Base-by-base conservation (phyloP, 2,329 filamentous ascomycete species). In the Fusarium fracticaudum region DNA sequence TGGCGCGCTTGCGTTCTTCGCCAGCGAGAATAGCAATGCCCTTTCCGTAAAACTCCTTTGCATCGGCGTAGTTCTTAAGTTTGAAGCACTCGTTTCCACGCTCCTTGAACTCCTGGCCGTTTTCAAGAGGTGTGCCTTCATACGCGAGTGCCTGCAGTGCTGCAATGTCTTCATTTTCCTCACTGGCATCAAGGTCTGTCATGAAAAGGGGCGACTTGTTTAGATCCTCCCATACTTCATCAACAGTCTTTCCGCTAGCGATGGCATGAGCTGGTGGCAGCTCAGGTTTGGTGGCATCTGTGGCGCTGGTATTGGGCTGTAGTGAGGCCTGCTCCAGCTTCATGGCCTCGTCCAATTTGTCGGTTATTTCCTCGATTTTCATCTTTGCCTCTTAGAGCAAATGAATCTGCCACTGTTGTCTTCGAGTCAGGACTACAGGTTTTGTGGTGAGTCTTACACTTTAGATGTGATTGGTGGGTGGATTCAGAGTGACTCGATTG, bases 71-170 rank as follows among this genome's bases (percentile, higher is more conserved):
- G 54, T 90, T 87, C 82, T 91, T 91, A 63, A 87, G 87, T 77
- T 89, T 88, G 80, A 97, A 97, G 79, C 90, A 91, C 78, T 98
- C 96, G 81, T 99, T 99, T 40, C 96, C 96, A 76, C 94, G 93
- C 80, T 96, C 92, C 78, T 96, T 94, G 85, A 98, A 98, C 74
- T 94, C 94, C 50, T 89, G 85, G 26, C 91, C 93, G 71, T 97
- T 92, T 81, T 98, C 96, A 15, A 91, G 88, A 55, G 94, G 91
- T 14, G 95, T 95, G 26, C 96, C 97, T 85, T 99, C 96, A 81
- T 98, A 98, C 37, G 94, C 94, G 44, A 99, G 86, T 1, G 96
- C 96, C 80, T 94, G 93, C 69, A 99, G 87, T 2, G 96, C 97
- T 77, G 97, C 95, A 2, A 98, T 87, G 76, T 93, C 91, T 71